phyloP scores from a whole-genome alignment of 495 filamentous ascomycete genomes.

The Parmelia sp. region DNA sequence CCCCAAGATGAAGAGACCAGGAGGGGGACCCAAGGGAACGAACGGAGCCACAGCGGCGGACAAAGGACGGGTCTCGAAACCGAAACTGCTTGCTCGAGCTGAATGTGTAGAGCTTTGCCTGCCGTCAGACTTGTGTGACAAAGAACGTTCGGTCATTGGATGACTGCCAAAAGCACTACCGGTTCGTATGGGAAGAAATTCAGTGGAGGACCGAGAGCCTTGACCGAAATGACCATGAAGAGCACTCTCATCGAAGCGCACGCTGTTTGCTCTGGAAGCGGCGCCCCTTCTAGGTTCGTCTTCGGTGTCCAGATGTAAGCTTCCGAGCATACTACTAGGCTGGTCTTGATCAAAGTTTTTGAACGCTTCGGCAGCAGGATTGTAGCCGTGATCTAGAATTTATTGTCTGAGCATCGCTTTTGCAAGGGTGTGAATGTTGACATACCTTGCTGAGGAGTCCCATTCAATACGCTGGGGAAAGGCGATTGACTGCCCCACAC shows the following conservation, averaged over 20 bases:
- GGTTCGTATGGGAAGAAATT: conserved; percentile 69
- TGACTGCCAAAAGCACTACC: conserved; percentile 77
- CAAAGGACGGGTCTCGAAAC: conserved; percentile 65
- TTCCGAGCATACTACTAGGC: conserved; percentile 59
- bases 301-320: conserved; percentile 75
- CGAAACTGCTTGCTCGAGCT: conserved; percentile 76
- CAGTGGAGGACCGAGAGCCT: conserved; percentile 68
- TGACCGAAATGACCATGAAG: conserved; percentile 86
- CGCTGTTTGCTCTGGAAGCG: conserved; percentile 88
- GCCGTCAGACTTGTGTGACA: conserved; percentile 96
- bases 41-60: conserved; percentile 59
- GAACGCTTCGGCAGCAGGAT: conserved; percentile 69
- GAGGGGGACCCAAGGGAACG: conserved; percentile 64
- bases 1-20: conserved; percentile 73
- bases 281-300: conserved; percentile 84
- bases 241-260: conserved; percentile 97
- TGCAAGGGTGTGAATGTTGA: conserved; percentile 8
- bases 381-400: conserved; percentile 60
- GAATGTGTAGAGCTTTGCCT: conserved; percentile 79
- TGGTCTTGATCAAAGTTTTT: conserved; percentile 80
- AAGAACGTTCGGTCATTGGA: conserved; percentile 77
- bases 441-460: conserved; percentile 70
- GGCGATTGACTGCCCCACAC: conserved; percentile 77
- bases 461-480: conserved; percentile 64
- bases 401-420: conserved; percentile 17